These are phyloP conservation scores for Scheffersomyces segobiensis DNA, from an alignment of 1,139 yeast species.

Conservation along the genomic window DNA sequence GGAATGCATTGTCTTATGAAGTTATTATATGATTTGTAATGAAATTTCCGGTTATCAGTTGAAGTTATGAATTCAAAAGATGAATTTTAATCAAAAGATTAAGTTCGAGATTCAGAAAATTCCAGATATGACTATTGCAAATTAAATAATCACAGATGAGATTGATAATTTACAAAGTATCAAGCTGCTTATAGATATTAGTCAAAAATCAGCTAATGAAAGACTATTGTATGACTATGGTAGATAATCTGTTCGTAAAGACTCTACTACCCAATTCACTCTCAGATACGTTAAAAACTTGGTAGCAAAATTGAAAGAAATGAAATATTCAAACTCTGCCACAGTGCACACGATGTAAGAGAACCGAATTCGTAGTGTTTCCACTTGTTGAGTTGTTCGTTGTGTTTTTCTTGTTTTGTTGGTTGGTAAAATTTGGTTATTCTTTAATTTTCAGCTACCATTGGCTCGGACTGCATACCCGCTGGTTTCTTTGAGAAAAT, in stretches of 20 bases:
- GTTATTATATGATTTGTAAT: slow-evolving; percentile 1
- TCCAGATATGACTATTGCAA: neutral
- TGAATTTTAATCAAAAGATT: neutral
- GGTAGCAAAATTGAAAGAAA: neutral
- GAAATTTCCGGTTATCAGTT: neutral
- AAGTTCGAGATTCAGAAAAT: neutral
- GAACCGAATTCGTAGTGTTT: neutral
- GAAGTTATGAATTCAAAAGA: neutral
- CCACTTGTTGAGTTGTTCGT: neutral
- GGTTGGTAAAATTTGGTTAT: neutral
- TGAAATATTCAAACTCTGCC: neutral
- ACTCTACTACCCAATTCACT: neutral
- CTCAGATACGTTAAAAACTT: neutral
- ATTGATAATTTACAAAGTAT: neutral
- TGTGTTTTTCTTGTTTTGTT: neutral
- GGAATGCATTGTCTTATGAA: slow-evolving; percentile 3
- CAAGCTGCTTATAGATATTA: neutral
- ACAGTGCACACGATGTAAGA: neutral
- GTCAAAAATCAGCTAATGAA: neutral
- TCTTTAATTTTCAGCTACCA: neutral
- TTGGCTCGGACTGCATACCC: slow-evolving; percentile 2
- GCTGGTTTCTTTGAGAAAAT: neutral
- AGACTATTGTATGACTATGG: neutral
- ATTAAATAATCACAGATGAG: neutral
- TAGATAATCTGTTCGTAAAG: neutral